phyloP scores from a whole-genome alignment of 2,329 filamentous ascomycete species.

The Apiospora pterosperma region DNA sequence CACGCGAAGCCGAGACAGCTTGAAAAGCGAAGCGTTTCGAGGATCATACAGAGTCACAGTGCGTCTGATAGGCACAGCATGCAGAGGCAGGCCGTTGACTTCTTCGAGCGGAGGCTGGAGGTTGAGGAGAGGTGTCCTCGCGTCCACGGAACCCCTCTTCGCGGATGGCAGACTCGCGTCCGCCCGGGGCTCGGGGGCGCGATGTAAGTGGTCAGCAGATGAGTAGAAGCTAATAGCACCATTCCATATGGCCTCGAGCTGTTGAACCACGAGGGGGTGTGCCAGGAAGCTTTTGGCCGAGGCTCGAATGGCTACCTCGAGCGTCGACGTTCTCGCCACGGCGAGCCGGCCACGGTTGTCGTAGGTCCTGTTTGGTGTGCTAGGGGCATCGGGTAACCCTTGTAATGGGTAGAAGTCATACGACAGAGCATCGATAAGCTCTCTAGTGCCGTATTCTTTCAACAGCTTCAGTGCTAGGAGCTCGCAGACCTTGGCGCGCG shows the following conservation, averaged over 20 bases:
- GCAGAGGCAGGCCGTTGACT: constrained; percentile 24
- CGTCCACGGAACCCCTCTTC: constrained; percentile 34
- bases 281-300: constrained; percentile 91
- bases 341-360: constrained; percentile 43
- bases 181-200: constrained; percentile 37
- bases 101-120: constrained; percentile 30
- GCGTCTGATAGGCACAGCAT: constrained; percentile 52
- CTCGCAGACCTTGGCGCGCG: constrained; percentile 85
- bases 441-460: constrained; percentile 83
- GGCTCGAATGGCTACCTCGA: constrained; percentile 89
- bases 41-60: constrained; percentile 89
- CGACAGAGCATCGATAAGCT: constrained; percentile 89
- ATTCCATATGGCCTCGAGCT: constrained; percentile 96
- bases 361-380: constrained; percentile 31
- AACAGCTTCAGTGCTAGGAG: constrained; percentile 84
- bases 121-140: constrained; percentile 50
- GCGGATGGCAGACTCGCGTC: constrained; percentile 17
- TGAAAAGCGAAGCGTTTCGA: constrained; percentile 83
- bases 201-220: constrained; percentile 79
- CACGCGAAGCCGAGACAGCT: constrained; percentile 84
- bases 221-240: constrained; percentile 94
- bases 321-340: constrained; percentile 77
- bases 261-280: constrained; percentile 87
- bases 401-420: constrained; percentile 95
- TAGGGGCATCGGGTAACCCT: constrained; percentile 57